These are phyloP conservation scores for Melampsora abietis-canadensis DNA, from an alignment of 1,284 basidiomycete genomes.

Conservation along the genomic window DNA sequence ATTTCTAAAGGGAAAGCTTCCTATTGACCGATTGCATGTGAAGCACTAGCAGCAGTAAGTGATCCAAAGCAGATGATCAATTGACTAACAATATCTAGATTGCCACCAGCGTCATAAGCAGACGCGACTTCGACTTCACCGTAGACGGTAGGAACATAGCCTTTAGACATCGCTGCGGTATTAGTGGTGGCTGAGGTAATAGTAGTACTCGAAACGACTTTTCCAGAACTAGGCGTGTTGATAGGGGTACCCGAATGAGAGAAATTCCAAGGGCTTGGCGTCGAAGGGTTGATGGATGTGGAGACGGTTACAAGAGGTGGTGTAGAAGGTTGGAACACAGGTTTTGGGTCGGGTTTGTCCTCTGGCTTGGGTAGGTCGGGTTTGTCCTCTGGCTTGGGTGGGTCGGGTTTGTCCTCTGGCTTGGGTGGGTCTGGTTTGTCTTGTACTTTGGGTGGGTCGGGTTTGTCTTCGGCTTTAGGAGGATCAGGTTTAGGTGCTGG, in stretches of 20 bases:
- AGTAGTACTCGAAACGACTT: no score
- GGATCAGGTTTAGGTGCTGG: neutral
- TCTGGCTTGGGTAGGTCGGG: no score
- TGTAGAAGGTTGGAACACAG: neutral
- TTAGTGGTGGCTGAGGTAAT: no score
- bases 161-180: no score
- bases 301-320: neutral
- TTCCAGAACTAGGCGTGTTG: no score
- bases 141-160: no score
- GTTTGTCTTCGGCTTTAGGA: neutral
- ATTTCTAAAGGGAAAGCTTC: no score
- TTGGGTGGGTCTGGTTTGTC: neutral
- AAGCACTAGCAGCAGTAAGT: conserved; percentile 21
- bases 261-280: no score
- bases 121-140: no score
- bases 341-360: no score
- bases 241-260: no score
- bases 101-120: neutral
- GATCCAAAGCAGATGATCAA: conserved; percentile 16
- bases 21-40: neutral
- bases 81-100: conserved; percentile 16
- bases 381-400: no score
- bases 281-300: neutral
- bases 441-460: neutral
- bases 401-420: neutral